These are phyloP conservation scores for Comarum palustre DNA, from an alignment of 306 rosid genomes.

Conservation along the genomic window DNA sequence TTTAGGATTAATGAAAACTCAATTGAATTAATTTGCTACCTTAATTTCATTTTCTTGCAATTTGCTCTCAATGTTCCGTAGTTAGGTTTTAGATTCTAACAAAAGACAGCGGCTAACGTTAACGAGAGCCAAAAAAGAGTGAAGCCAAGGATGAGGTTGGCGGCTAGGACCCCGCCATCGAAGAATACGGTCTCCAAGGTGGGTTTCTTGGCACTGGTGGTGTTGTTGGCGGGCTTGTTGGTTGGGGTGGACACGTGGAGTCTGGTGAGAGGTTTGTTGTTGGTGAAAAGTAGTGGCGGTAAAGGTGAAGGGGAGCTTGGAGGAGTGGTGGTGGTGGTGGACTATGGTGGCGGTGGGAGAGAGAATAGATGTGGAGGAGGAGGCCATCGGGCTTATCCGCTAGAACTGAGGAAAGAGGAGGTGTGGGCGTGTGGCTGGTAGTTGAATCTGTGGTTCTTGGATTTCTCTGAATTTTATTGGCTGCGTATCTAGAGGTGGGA, in stretches of 20 bases:
- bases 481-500: constrained; percentile 7
- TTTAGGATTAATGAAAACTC: no score
- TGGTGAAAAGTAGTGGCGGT: constrained; percentile 4
- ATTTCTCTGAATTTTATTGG: constrained; percentile 29
- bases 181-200: constrained; percentile 62
- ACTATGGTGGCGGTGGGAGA: constrained; percentile 46
- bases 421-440: constrained; percentile 21
- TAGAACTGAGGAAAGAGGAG: background rate
- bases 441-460: background rate
- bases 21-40: no score
- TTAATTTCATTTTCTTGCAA: no score
- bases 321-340: constrained; percentile 20
- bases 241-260: constrained; percentile 77
- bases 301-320: constrained; percentile 20
- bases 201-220: constrained; percentile 32
- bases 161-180: constrained; percentile 87
- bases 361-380: constrained; percentile 42
- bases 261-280: constrained; percentile 37
- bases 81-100: no score
- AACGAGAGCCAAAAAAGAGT: constrained; percentile 86
- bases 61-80: no score
- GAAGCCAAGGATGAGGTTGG: constrained; percentile 71
- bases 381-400: constrained; percentile 63
- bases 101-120: constrained; percentile 82
- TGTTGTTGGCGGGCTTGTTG: constrained; percentile 42